Evolutionary conservation across 805 yeast genomes (phyloP).

Genomic region (Kuraishia floccosa): DNA sequence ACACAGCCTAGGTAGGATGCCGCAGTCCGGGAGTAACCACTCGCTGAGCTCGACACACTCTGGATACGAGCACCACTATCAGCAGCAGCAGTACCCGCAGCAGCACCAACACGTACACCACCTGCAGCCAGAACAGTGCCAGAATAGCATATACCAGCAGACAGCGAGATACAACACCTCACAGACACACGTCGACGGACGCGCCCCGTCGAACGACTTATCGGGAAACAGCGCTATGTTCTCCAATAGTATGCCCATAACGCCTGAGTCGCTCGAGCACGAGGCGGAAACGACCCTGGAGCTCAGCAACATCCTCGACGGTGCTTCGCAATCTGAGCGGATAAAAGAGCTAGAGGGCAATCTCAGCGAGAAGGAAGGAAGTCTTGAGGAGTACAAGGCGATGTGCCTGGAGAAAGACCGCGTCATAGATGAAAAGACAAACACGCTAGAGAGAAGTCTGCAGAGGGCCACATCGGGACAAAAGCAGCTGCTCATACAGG

Average conservation of each 20-base stretch:
- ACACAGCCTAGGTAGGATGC: too few species aligned
- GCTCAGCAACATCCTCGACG: not conserved
- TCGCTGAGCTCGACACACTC: conserved; percentile 3
- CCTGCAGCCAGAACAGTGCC: conserved; percentile 1
- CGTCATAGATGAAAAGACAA: not conserved
- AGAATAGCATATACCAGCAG: conserved; percentile 3
- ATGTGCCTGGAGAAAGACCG: not conserved
- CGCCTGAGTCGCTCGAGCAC: conserved; percentile 4
- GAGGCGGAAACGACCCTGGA: conserved; percentile 1
- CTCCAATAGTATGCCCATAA: too few species aligned
- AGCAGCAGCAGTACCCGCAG: not conserved
- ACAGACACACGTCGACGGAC: too few species aligned
- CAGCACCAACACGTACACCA: conserved; percentile 2
- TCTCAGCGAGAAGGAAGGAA: conserved; percentile 4
- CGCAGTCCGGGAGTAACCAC: too few species aligned
- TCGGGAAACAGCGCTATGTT: too few species aligned
- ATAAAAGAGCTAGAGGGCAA: not conserved
- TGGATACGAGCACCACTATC: not conserved
- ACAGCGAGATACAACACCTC: too few species aligned
- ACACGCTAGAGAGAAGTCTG: conserved; percentile 6
- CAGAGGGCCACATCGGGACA: conserved; percentile 5
- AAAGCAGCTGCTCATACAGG: conserved; percentile 4
- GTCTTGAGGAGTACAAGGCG: conserved; percentile 4
- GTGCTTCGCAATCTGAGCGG: not conserved
- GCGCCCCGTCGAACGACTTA: too few species aligned